A percentile compares a stretch with the other conserved stretches of the same genome.
Evolutionary conservation across 2,329 filamentous ascomycete genomes (phyloP).

Genomic region (Aureobasidium namibiae): DNA sequence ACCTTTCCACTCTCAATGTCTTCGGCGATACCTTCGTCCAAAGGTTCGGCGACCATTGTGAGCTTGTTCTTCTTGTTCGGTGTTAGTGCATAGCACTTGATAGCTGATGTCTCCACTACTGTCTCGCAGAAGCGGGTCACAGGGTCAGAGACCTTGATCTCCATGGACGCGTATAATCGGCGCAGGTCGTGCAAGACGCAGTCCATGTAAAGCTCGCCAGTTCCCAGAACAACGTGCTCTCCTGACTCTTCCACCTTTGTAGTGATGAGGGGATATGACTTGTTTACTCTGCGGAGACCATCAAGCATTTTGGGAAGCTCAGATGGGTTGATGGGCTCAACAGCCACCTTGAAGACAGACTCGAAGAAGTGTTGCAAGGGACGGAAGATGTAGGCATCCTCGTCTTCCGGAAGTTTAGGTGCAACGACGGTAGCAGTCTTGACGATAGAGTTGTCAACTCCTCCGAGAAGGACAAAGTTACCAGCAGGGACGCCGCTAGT

Average conservation of each 20-base stretch:
- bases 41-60: slow-evolving; percentile 93
- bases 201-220: slow-evolving; percentile 99
- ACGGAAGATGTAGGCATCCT: slow-evolving; percentile 92
- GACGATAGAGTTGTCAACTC: slow-evolving; percentile 95
- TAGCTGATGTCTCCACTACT: slow-evolving; percentile 91
- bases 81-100: slow-evolving; percentile 95
- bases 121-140: slow-evolving; percentile 98
- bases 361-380: slow-evolving; percentile 92
- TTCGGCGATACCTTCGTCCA: slow-evolving; percentile 88
- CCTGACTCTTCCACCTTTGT: slow-evolving; percentile 98
- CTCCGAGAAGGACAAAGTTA: slow-evolving; percentile 84
- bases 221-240: slow-evolving; percentile 90
- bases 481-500: slow-evolving; percentile 89
- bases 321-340: slow-evolving; percentile 96
- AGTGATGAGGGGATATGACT: slow-evolving; percentile 89
- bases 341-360: slow-evolving; percentile 93
- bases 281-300: slow-evolving; percentile 91
- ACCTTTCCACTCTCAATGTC: slow-evolving; percentile 90
- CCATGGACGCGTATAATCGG: slow-evolving; percentile 94
- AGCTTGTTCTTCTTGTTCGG: slow-evolving; percentile 99
- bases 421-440: slow-evolving; percentile 91
- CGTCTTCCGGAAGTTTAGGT: slow-evolving; percentile 69
- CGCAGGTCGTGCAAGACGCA: slow-evolving; percentile 93
- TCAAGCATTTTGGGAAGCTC: slow-evolving; percentile 98
- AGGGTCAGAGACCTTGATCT: slow-evolving; percentile 96